These are phyloP conservation scores for Colletotrichum australisinense DNA, from an alignment of 2,329 filamentous ascomycete species.

Conservation along the genomic window DNA sequence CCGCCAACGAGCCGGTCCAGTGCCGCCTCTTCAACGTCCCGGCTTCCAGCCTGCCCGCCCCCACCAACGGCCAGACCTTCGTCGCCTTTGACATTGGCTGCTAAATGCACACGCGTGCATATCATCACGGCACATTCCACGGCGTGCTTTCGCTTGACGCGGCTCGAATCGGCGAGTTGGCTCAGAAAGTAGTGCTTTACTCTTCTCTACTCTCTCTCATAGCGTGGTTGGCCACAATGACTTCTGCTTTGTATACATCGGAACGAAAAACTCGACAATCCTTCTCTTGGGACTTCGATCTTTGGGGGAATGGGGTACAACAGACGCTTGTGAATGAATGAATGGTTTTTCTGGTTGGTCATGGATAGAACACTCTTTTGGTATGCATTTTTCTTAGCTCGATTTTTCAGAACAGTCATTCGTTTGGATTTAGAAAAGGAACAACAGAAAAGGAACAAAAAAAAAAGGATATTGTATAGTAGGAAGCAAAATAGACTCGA, in stretches of 20 bases:
- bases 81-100: slow-evolving; percentile 23
- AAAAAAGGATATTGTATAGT: slow-evolving; percentile 2
- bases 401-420: neutral
- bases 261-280: neutral
- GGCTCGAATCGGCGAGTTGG: neutral
- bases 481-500: neutral
- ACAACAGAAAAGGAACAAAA: neutral
- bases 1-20: slow-evolving; percentile 10
- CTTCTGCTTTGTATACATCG: neutral
- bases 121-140: neutral
- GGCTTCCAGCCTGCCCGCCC: slow-evolving; percentile 28
- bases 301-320: neutral
- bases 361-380: slow-evolving; percentile 1
- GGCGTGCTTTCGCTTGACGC: neutral
- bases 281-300: neutral
- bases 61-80: slow-evolving; percentile 24
- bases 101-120: slow-evolving; percentile 3
- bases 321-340: slow-evolving; percentile 9
- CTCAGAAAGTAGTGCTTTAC: no score
- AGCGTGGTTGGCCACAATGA: neutral
- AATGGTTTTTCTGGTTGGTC: slow-evolving; percentile 12
- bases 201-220: neutral
- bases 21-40: slow-evolving; percentile 30
- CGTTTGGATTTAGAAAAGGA: neutral
- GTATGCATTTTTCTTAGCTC: neutral